A percentile compares a stretch with the other conserved stretches of the same genome.
phyloP scores from a whole-genome alignment of 805 yeast genomes.

The Starmerella sirachaensis region DNA sequence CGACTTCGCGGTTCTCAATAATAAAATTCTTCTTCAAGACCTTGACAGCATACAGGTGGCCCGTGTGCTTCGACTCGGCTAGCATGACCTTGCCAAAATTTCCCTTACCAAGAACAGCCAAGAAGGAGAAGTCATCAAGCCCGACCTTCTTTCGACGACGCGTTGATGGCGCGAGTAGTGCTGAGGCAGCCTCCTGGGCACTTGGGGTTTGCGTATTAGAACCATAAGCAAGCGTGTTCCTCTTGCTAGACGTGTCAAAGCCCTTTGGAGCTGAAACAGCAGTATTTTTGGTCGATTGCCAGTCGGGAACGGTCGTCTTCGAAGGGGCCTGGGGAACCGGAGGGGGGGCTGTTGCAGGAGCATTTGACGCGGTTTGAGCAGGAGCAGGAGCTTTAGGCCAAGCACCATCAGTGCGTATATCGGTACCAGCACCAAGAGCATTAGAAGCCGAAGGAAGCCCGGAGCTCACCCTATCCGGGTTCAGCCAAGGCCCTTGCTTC shows the following conservation, averaged over 20 bases:
- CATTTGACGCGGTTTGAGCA: too few species aligned
- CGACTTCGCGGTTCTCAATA: conserved; percentile 91
- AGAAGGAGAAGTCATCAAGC: conserved; percentile 82
- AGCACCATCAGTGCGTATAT: background rate
- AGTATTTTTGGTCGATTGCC: too few species aligned
- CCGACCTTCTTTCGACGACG: conserved; percentile 40
- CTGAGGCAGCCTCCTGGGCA: conserved; percentile 1
- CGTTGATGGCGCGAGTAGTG: background rate
- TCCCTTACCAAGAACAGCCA: conserved; percentile 96
- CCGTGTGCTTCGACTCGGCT: conserved; percentile 80
- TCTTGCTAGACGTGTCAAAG: background rate
- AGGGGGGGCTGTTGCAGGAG: too few species aligned
- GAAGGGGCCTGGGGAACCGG: too few species aligned
- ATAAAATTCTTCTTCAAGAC: conserved; percentile 93
- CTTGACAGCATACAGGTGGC: conserved; percentile 82
- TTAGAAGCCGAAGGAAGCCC: background rate
- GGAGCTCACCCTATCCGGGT: too few species aligned
- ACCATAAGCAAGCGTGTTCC: background rate
- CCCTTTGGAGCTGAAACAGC: too few species aligned
- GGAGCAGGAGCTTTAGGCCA: too few species aligned
- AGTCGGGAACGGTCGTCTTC: too few species aligned
- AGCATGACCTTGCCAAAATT: conserved; percentile 97
- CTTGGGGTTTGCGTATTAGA: background rate
- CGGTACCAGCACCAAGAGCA: too few species aligned
- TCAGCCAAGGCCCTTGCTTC: too few species aligned